A percentile compares a stretch with the other conserved stretches of the same genome.
phyloP scores from a whole-genome alignment of 495 filamentous ascomycete species.

The Lichenothelia convexa region DNA sequence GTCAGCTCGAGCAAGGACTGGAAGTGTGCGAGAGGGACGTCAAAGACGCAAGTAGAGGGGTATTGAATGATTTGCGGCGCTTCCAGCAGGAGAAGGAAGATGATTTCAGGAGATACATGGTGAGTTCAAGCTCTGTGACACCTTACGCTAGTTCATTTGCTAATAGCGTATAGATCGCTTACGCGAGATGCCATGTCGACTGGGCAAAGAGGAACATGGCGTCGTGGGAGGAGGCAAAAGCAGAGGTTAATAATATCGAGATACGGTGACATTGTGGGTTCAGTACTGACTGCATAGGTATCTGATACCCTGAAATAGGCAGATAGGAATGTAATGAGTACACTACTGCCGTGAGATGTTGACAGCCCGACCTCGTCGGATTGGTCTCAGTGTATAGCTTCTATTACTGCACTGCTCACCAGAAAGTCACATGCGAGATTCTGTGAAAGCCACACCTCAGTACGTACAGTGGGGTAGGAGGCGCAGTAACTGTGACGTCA shows the following conservation, averaged over 20 bases:
- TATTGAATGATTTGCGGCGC: constrained; percentile 72
- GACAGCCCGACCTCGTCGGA: no score
- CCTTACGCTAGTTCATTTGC: constrained; percentile 8
- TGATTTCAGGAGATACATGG: constrained; percentile 88
- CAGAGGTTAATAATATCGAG: constrained; percentile 81
- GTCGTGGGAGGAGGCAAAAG: constrained; percentile 86
- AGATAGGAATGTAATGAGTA: no score
- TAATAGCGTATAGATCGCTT: constrained; percentile 34
- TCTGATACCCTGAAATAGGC: no score
- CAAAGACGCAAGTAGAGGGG: constrained; percentile 68
- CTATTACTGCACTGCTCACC: no score
- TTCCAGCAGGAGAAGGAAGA: constrained; percentile 92
- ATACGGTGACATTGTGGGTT: constrained; percentile 30
- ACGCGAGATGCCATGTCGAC: constrained; percentile 84
- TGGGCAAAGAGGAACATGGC: constrained; percentile 97
- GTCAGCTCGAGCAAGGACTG: constrained; percentile 74
- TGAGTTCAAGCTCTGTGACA: constrained; percentile 4
- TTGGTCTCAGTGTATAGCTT: no score
- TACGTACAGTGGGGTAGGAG: no score
- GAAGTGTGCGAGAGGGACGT: constrained; percentile 77
- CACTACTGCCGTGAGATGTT: no score
- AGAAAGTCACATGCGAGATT: no score
- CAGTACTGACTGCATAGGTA: no score
- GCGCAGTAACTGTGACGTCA: no score
- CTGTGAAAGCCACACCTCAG: no score